Conservation (phyloP, 768 basidiomycete genomes). For the Termitomyces sp. region DNA sequence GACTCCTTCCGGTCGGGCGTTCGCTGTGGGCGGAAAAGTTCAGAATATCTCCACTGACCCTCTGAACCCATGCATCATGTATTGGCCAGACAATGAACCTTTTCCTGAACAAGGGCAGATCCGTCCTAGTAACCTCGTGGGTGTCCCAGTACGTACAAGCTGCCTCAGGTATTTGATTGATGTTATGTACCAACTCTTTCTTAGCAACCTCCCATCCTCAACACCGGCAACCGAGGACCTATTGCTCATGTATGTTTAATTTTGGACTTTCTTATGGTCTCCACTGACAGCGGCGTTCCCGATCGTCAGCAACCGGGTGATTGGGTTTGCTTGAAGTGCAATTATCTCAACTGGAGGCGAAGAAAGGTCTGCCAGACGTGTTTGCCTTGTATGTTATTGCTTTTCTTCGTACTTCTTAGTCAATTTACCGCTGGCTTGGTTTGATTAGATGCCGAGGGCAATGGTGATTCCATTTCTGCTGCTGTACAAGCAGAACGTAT, state of each 20-base stretch:
- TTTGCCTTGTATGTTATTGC: conserved; percentile 61
- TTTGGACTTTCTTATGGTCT: conserved; percentile 11
- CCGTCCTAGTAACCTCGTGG: conserved; percentile 53
- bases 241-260: conserved; percentile 70
- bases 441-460: conserved; percentile 74
- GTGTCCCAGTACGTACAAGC: conserved; percentile 43
- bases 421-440: conserved; percentile 3
- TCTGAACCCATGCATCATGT: conserved; percentile 73
- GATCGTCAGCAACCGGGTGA: conserved; percentile 62
- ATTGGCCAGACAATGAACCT: conserved; percentile 89
- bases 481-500: conserved; percentile 86
- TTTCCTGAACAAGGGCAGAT: conserved; percentile 80
- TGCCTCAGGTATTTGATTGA: conserved; percentile 6
- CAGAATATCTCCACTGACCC: conserved; percentile 78
- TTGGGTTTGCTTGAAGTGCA: conserved; percentile 83
- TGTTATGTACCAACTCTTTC: conserved; percentile 5
- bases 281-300: conserved; percentile 13
- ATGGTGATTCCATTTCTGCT: conserved; percentile 82
- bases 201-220: conserved; percentile 82
- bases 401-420: conserved; percentile 6
- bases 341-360: conserved; percentile 85
- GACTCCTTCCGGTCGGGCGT: conserved; percentile 79
- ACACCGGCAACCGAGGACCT: conserved; percentile 85
- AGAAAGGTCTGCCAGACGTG: conserved; percentile 90
- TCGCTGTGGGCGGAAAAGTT: conserved; percentile 74